phyloP scores from a whole-genome alignment of 106 monocot species.

The Phalaenopsis equestris region DNA sequence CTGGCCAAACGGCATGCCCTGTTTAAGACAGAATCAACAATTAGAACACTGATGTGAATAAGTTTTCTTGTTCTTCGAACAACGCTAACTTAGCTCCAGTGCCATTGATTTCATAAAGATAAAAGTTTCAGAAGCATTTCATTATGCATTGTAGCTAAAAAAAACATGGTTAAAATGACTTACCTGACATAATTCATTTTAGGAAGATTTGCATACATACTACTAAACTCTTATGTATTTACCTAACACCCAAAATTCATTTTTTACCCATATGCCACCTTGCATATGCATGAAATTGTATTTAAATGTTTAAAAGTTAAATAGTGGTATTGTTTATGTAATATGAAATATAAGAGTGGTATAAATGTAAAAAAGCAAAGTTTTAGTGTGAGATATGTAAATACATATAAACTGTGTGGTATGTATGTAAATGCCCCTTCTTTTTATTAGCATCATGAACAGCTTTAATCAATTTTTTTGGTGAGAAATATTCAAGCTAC shows the following conservation, averaged over 20 bases:
- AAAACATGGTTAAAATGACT: background rate
- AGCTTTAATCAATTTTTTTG: background rate
- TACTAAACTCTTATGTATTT: too few species aligned
- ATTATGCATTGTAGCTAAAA: background rate
- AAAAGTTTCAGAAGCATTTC: background rate
- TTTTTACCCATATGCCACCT: too few species aligned
- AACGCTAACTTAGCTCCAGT: background rate
- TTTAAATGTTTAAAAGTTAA: too few species aligned
- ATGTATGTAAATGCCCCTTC: background rate
- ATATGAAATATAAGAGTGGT: too few species aligned
- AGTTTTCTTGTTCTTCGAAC: background rate
- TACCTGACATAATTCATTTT: too few species aligned
- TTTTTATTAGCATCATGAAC: background rate
- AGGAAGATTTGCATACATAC: too few species aligned
- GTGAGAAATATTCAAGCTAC: background rate
- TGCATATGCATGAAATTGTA: too few species aligned
- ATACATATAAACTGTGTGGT: too few species aligned
- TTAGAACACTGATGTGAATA: background rate
- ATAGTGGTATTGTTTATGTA: too few species aligned
- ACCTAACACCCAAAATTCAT: too few species aligned
- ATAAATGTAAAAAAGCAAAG: too few species aligned
- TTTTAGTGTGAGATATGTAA: too few species aligned
- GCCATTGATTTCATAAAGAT: background rate
- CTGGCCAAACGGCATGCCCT: constrained; percentile 99
- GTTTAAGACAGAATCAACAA: constrained; percentile 14